These are phyloP conservation scores for Trypanosoma mega DNA, from an alignment of 208 protist genomes.

Conservation along the genomic window DNA sequence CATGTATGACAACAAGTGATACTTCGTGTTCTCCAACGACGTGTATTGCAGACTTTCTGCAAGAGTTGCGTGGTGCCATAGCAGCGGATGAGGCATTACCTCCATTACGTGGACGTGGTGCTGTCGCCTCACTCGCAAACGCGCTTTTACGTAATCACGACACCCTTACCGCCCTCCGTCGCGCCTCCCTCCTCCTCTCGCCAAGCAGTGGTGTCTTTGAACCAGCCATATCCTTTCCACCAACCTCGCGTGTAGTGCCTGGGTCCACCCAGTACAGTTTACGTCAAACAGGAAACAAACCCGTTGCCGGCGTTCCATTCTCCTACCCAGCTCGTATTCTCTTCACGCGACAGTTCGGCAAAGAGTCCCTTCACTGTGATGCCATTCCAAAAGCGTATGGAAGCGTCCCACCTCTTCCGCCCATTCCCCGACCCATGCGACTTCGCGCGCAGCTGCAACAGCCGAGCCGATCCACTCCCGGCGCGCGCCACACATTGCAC, in stretches of 20 bases:
- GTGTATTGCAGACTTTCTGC: too few relatives aligned
- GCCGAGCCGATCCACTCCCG: too few relatives aligned
- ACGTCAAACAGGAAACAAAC: slow-evolving; percentile 5
- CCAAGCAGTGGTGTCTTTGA: slow-evolving; percentile 10
- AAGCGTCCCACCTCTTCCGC: background rate
- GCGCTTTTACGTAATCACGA: slow-evolving; percentile 7
- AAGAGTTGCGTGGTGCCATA: too few relatives aligned
- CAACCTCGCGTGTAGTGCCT: slow-evolving; percentile 11
- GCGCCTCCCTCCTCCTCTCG: slow-evolving; percentile 9
- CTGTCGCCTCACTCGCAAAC: background rate
- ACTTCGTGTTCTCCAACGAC: too few relatives aligned
- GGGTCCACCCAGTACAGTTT: slow-evolving; percentile 19
- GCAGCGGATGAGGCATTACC: too few relatives aligned
- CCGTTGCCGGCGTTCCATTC: slow-evolving; percentile 5
- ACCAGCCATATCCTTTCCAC: slow-evolving; percentile 8
- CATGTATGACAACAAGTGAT: too few relatives aligned
- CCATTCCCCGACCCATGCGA: background rate
- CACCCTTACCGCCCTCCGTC: slow-evolving; percentile 5
- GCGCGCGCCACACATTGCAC: too few relatives aligned
- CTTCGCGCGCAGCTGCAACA: background rate
- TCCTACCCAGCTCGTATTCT: slow-evolving; percentile 21
- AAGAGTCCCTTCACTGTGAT: background rate
- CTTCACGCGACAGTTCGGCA: background rate
- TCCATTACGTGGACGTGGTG: background rate
- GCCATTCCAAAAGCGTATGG: slow-evolving; percentile 3